Conservation (phyloP, 2,329 filamentous ascomycete species). For the Neonectria coccinea region DNA sequence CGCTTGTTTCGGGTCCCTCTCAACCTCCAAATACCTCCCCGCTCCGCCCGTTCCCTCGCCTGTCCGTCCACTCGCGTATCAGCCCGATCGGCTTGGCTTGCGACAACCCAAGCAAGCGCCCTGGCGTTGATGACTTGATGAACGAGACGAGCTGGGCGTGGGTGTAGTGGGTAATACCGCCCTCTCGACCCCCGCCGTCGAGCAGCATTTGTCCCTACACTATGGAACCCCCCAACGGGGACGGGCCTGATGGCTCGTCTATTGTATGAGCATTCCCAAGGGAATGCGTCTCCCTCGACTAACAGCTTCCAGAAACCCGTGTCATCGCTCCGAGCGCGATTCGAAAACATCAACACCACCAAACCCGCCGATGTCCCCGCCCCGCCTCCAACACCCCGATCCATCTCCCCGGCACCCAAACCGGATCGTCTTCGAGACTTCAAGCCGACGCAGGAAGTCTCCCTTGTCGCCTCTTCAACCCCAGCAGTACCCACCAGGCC, state of each 20-base stretch:
- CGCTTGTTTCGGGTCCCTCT: constrained; percentile 10
- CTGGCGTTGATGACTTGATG: constrained; percentile 48
- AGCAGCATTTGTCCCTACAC: constrained; percentile 42
- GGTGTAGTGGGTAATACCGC: constrained; percentile 52
- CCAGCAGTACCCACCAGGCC: constrained; percentile 49
- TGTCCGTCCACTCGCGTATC: constrained; percentile 8
- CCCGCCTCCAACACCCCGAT: constrained; percentile 45
- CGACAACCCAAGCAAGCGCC: constrained; percentile 19
- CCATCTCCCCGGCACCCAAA: constrained; percentile 57
- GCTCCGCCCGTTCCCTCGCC: neutral
- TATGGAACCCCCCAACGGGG: constrained; percentile 50
- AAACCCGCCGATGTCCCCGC: constrained; percentile 38
- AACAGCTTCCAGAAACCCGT: constrained; percentile 74
- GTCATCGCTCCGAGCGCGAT: constrained; percentile 82
- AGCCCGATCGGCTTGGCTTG: constrained; percentile 23
- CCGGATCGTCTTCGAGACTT: constrained; percentile 57
- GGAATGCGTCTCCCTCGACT: constrained; percentile 35
- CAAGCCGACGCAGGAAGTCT: constrained; percentile 53
- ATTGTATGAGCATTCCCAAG: constrained; percentile 65
- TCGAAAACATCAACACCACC: constrained; percentile 73
- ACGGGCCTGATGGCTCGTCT: constrained; percentile 81
- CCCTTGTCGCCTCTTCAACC: constrained; percentile 48
- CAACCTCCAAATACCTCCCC: constrained; percentile 12
- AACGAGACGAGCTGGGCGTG: constrained; percentile 45
- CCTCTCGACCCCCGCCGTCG: constrained; percentile 47